Evolutionary conservation across 768 basidiomycete genomes (phyloP), one percentile per base, ranked within the genome.

Genomic region (Boletus barrowsii): DNA sequence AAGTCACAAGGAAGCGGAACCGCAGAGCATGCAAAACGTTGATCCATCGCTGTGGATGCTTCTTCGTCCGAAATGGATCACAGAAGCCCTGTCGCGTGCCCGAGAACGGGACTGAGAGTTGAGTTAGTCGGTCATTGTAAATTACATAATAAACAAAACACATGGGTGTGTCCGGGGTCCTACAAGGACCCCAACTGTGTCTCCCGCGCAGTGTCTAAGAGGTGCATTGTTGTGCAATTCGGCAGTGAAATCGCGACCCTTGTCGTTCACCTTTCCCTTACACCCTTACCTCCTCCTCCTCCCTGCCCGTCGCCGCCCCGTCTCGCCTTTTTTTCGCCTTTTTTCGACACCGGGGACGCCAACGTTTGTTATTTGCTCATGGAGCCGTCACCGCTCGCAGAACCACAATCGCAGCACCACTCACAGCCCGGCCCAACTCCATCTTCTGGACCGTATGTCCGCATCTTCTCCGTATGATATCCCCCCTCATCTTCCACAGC

Each of bases 401-500:
- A 68, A 33, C 41, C 50, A 2, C 58, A 56, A 11, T 45, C 61
- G 1, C 62, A 60, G 8, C 66, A 58, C 9, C 51, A 58, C 49
- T 30, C 61, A 0, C 66, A 68, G 10, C 33, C 56, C 36, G 55
- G 55, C 11, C 30, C 60, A 30, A 49, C 47, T 8, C 47, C 60
- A 11, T 65, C 68, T 11, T 40, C 60, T 67, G 69, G 70, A 51
- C 70, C 70, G 69, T 70, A 59, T n/a, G 69, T 64, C 46, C 56
- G n/a, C 55, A 42, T 46, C 51, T 53, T 30, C 53, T 44, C 45
- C 36, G 45, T 22, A 33, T 42, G 26, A 47, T 40, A 15, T 40
- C 9, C 41, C 42, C 46, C 43, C 60, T 56, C 52, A 59, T 30
- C 15, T 24, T 15, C 32, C 30, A 26, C 69, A 86, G 83, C 30